Evolutionary conservation across 257 asterid genomes (phyloP).

Genomic region (Solanum chmielewskii): DNA sequence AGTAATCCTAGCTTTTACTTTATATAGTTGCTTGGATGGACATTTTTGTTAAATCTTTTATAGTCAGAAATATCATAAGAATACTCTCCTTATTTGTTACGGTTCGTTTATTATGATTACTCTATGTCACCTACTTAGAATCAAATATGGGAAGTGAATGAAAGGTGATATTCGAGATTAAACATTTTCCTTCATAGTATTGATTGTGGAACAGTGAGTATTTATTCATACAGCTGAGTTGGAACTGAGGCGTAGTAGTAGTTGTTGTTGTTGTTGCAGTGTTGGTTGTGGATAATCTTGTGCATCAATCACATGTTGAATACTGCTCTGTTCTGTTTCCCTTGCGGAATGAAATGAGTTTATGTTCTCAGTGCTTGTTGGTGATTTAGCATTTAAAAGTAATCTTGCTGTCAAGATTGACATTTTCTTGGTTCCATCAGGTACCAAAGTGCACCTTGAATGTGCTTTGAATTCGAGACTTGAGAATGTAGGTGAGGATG

Average conservation of each 20-base stretch:
- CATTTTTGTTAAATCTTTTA: not conserved
- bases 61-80: not conserved
- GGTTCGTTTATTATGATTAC: not conserved
- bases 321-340: not conserved
- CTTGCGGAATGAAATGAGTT: not conserved
- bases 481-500: slow-evolving; percentile 24
- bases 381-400: not conserved
- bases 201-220: not conserved
- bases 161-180: not conserved
- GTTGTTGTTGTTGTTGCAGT: not conserved
- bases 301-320: not conserved
- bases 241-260: not conserved
- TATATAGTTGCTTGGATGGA: not conserved
- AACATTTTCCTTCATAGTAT: too few species aligned
- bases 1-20: not conserved
- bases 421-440: not conserved
- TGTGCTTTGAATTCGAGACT: slow-evolving; percentile 19
- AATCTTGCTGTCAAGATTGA: not conserved
- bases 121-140: not conserved
- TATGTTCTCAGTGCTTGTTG: not conserved
- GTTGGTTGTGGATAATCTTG: not conserved
- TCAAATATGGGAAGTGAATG: not conserved
- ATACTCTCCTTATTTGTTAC: not conserved
- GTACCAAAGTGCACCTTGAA: not conserved
- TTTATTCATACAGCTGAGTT: not conserved